Evolutionary conservation across 2,329 filamentous ascomycete species (phyloP), one percentile per base, ranked within the genome.

Genomic region (Cordyceps tenuipes): DNA sequence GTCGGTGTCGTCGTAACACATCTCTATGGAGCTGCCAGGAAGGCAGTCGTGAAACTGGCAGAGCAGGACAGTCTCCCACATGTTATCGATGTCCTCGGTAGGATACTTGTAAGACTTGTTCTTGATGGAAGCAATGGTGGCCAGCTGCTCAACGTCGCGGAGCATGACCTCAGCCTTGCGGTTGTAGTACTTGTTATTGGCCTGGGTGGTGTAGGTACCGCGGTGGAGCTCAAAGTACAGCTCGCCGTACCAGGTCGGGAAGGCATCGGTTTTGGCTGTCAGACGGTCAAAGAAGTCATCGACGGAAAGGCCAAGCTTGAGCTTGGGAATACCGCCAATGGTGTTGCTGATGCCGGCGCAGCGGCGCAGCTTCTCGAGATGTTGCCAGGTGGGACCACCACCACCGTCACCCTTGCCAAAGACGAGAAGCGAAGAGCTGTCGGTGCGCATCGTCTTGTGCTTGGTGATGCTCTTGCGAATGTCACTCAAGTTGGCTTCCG

Each of bases 21-120:
- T 97, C 72, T 95, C 92, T 67, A 99, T 97, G 39, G 86, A 90
- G 70, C 91, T 97, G 60, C 94, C 94, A 0, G 94, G 94, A 56
- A 99, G 80, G 71, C 94, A 97, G 71, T 99, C 94, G 65, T 99
- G 94, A 79, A 99, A 99, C 69, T 99, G 94, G 66, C 93, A 97
- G 29, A 97, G 83, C 26, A 97, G 80, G 3, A 93, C 88, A 59
- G 83, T 82, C 76, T 97, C 93, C 94, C 94, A 99, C 86, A 99
- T 95, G 61, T 88, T 82, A 69, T 99, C 94, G 59, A 99, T 87
- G n/a, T 94, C 85, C 70, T 89, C 84, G 75, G 96, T 97, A 10
- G 94, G 94, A 70, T 97, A 99, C 68, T 88, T 88, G 77, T 96
- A 97, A 2, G 78, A 78, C 34, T 79, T 78, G 63, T 86, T 78